Conservation (phyloP, 208 protist genomes). For the Trichomonas tenax region DNA sequence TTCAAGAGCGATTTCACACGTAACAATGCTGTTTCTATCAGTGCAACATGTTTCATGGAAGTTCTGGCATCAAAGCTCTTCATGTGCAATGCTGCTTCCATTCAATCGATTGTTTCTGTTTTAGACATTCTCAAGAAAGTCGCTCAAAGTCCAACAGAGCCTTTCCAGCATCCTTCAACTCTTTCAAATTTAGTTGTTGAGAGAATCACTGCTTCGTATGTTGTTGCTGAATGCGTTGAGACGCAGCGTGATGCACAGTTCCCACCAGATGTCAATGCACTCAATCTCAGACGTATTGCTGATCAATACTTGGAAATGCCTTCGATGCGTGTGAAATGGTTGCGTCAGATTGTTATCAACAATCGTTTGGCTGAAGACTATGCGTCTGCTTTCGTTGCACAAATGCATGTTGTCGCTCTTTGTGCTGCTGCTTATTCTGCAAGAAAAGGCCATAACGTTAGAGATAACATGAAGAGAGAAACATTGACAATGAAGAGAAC, state of each 20-base stretch:
- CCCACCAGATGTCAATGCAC: background rate
- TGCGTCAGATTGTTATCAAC: background rate
- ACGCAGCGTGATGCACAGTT: background rate
- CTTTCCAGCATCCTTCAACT: background rate
- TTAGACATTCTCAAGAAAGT: background rate
- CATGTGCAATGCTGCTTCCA: background rate
- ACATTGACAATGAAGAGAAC: background rate
- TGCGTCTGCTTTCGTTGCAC: background rate
- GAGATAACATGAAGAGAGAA: background rate
- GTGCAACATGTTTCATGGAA: background rate
- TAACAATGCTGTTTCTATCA: background rate
- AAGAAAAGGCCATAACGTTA: background rate
- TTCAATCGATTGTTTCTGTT: background rate
- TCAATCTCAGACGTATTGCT: background rate
- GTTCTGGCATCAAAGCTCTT: background rate
- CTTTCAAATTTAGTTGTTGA: background rate
- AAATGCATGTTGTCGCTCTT: background rate
- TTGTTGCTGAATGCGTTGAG: background rate
- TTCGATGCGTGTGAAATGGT: background rate
- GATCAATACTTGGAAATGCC: background rate
- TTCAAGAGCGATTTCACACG: background rate
- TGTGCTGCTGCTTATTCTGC: background rate
- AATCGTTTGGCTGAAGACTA: background rate
- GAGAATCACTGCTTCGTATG: background rate
- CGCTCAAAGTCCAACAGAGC: background rate